Conservation (phyloP, 1,139 yeast species). For the Candida smagusa region DNA sequence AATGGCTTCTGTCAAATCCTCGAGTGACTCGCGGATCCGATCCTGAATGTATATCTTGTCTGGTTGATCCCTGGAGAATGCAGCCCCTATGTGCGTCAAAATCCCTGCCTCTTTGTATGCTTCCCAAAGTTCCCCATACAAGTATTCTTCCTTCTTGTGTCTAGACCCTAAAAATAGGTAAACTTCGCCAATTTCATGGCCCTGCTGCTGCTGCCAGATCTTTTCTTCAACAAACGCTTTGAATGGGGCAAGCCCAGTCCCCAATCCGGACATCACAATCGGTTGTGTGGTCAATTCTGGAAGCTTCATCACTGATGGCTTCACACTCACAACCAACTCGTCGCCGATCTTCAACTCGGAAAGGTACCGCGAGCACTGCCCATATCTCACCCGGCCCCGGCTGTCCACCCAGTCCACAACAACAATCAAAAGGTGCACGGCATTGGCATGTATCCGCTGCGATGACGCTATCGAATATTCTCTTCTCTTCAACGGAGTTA, state of each 20-base stretch:
- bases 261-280: constrained; percentile 94
- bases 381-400: constrained; percentile 81
- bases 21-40: constrained; percentile 75
- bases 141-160: constrained; percentile 91
- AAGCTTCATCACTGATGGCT: constrained; percentile 95
- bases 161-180: constrained; percentile 91
- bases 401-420: constrained; percentile 96
- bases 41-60: constrained; percentile 94
- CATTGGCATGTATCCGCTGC: constrained; percentile 86
- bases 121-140: constrained; percentile 97
- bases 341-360: constrained; percentile 77
- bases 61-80: constrained; percentile 96
- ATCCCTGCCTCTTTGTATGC: constrained; percentile 91
- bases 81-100: constrained; percentile 95
- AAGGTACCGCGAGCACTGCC: constrained; percentile 90
- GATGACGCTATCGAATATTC: constrained; percentile 99
- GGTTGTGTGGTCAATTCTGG: constrained; percentile 88
- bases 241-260: constrained; percentile 98
- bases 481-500: constrained; percentile 91
- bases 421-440: constrained; percentile 86
- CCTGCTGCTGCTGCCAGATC: constrained; percentile 89
- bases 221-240: constrained; percentile 96
- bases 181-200: constrained; percentile 84
- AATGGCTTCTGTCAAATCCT: constrained; percentile 74
- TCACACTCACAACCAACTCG: constrained; percentile 89